phyloP scores from a whole-genome alignment of 106 monocot species.

The Vanilla planifolia region DNA sequence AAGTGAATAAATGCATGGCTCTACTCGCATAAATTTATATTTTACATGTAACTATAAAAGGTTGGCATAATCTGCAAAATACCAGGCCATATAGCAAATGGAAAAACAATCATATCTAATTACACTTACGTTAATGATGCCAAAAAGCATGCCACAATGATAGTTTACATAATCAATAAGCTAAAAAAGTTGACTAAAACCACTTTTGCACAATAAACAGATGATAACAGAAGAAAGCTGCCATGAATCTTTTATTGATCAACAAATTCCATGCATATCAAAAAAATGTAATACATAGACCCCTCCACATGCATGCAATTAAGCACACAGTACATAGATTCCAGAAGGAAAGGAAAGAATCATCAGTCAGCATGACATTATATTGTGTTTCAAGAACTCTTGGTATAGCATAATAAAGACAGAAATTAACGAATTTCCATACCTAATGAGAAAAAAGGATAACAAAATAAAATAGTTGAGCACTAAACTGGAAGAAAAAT shows the following conservation, averaged over 20 bases:
- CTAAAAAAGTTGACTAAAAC: background rate
- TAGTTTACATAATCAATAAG: too few species aligned
- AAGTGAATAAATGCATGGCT: too few species aligned
- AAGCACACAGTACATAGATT: background rate
- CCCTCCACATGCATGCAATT: background rate
- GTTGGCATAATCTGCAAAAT: too few species aligned
- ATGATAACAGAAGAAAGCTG: background rate
- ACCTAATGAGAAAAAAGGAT: background rate
- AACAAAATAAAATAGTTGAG: background rate
- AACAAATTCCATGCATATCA: background rate
- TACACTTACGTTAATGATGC: too few species aligned
- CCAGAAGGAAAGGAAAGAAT: background rate
- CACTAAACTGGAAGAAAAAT: background rate
- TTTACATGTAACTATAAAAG: too few species aligned
- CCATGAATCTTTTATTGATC: background rate
- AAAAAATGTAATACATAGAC: background rate
- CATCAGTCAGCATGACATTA: background rate
- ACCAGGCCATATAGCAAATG: too few species aligned
- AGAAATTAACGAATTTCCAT: slow-evolving; percentile 1
- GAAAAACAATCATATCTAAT: too few species aligned
- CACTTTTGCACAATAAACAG: background rate
- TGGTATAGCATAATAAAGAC: background rate
- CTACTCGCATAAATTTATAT: too few species aligned
- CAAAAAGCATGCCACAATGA: too few species aligned
- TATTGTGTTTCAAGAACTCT: background rate